Conservation (phyloP, 805 yeast genomes). For the Starmerella stellata region DNA sequence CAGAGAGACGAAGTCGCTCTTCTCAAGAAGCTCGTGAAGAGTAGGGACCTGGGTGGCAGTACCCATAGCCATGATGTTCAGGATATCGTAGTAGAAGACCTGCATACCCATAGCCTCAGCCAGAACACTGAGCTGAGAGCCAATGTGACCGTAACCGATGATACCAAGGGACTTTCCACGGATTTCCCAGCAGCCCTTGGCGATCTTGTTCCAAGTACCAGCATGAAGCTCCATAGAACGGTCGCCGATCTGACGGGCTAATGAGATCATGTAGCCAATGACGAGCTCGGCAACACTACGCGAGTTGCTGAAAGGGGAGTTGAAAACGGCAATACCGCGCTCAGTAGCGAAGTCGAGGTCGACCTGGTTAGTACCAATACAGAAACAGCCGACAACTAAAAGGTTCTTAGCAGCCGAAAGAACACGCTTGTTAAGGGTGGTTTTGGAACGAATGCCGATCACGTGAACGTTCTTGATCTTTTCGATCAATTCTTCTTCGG, state of each 20-base stretch:
- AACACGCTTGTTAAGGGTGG: conserved; percentile 64
- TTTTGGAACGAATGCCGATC: conserved; percentile 94
- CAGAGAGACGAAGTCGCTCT: conserved; percentile 74
- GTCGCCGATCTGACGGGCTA: conserved; percentile 94
- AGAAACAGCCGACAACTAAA: conserved; percentile 89
- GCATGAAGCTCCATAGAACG: conserved; percentile 89
- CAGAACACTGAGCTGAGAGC: conserved; percentile 85
- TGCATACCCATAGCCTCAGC: conserved; percentile 98
- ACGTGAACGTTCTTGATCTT: conserved; percentile 89
- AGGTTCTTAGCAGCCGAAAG: conserved; percentile 75
- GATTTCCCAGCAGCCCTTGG: conserved; percentile 93
- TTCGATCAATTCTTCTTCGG: conserved; percentile 86
- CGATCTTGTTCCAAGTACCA: conserved; percentile 95
- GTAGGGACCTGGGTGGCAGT: conserved; percentile 84
- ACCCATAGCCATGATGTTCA: conserved; percentile 91
- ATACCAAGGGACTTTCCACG: conserved; percentile 97
- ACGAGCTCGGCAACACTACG: conserved; percentile 97
- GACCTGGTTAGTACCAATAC: conserved; percentile 98
- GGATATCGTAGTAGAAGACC: conserved; percentile 78
- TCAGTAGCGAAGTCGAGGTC: conserved; percentile 82
- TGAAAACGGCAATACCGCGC: conserved; percentile 88
- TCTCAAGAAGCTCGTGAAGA: conserved; percentile 59
- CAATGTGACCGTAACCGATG: conserved; percentile 96
- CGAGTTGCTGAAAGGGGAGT: conserved; percentile 96
- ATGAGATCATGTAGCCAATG: conserved; percentile 79